Conservation (phyloP, 495 filamentous ascomycete genomes). For the Penicillium taxi region DNA sequence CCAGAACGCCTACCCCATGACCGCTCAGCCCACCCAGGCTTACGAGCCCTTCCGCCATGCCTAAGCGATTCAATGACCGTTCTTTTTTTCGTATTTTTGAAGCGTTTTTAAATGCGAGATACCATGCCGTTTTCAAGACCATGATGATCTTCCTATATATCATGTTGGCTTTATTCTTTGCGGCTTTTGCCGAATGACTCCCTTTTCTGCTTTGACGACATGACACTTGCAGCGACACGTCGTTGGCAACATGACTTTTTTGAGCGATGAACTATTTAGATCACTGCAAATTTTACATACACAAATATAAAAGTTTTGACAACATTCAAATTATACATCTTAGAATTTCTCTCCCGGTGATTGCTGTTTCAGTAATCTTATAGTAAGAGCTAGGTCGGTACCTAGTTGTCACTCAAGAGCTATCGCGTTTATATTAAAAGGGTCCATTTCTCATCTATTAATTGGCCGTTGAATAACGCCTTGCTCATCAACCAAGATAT, state of each 20-base stretch:
- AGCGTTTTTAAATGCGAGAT: conserved; percentile 21
- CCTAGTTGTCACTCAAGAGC: too few relatives aligned
- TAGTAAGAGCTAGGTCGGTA: too few relatives aligned
- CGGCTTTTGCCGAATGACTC: conserved; percentile 3
- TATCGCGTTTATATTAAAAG: neutral
- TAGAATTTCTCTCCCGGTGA: too few relatives aligned
- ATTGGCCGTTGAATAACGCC: conserved; percentile 25
- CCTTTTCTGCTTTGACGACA: conserved; percentile 13
- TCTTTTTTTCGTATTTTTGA: conserved; percentile 2
- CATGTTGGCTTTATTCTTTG: conserved; percentile 5
- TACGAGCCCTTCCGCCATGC: conserved; percentile 44
- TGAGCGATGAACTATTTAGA: too few relatives aligned
- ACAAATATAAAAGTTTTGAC: too few relatives aligned
- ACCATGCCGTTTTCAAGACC: conserved; percentile 18
- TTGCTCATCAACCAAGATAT: conserved; percentile 24
- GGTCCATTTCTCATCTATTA: conserved; percentile 3
- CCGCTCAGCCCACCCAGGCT: conserved; percentile 14
- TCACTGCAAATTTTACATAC: too few relatives aligned
- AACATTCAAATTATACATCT: too few relatives aligned
- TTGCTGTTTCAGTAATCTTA: too few relatives aligned
- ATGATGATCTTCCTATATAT: neutral
- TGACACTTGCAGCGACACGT: conserved; percentile 3
- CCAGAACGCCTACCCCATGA: conserved; percentile 19
- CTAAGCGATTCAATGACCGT: conserved; percentile 17
- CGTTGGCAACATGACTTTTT: conserved; percentile 4